Base-by-base conservation (phyloP, 805 yeast species). In the Ogataea philodendri region DNA sequence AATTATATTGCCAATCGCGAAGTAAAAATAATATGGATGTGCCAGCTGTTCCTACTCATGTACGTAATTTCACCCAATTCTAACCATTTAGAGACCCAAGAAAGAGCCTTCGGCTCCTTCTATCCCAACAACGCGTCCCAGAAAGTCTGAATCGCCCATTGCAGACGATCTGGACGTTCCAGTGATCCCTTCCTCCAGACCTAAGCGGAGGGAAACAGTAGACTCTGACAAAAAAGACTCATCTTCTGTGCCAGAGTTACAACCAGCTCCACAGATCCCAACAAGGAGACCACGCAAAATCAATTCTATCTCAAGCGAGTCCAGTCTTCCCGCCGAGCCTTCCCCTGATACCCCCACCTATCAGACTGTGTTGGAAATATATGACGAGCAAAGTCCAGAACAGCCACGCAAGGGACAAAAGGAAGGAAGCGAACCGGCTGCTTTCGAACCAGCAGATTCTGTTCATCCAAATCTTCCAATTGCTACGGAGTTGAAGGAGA, bases 41-140 rank as follows among this genome's bases (percentile, higher is more conserved):
- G 22, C 56, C 57, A 25, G 24, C 22, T 28, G 37, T 51, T 11
- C 58, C 57, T 2, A 45, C 31, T 28, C 49, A 40, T 23, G 55
- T 54, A 43, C 19, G 60, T 48, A 18, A 10, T 13, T 13, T 9
- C 5, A 3, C 16, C 7, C 7, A 10, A 16, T 19, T 21, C 31
- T 36, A 36, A 36, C 35, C 9, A 11, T 17, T 15, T 14, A 30
- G 35, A 30, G 39, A 23, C 39, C 35, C 9, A 30, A 24, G 13
- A 26, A 22, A n/a, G 32, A 32, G 9, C 5, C 15, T 16, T 18
- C 30, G 3, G 20, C 17, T 14, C 30, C 39, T 10, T 7, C n/a
- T 8, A 24, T 34, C 18, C 37, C 37, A 14, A 10, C 24, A 11
- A 27, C 37, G 15, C 37, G 41, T 22, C 36, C 24, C 45, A 30